phyloP scores from a whole-genome alignment of 208 protist genomes.

The Leishmania arabica region DNA sequence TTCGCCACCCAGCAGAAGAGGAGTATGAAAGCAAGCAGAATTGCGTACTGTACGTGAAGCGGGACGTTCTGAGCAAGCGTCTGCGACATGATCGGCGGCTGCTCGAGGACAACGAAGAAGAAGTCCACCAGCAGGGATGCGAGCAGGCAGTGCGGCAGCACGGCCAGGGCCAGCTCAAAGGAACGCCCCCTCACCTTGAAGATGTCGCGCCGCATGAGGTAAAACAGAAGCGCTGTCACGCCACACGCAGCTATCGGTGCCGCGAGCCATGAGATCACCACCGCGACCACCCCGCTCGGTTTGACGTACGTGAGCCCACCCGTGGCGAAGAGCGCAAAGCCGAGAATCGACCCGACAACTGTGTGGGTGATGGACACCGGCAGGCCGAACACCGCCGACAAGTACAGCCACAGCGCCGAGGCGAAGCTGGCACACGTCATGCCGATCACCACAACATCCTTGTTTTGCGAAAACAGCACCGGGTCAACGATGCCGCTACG shows the following conservation, averaged over 20 bases:
- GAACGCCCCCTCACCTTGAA: conserved; percentile 63
- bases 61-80: conserved; percentile 56
- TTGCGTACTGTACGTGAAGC: conserved; percentile 43
- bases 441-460: conserved; percentile 70
- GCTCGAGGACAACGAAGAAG: conserved; percentile 76
- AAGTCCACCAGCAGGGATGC: conserved; percentile 71
- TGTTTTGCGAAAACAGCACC: conserved; percentile 63
- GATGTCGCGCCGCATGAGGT: conserved; percentile 57
- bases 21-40: conserved; percentile 49
- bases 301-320: conserved; percentile 59
- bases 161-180: conserved; percentile 54
- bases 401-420: conserved; percentile 75
- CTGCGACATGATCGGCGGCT: conserved; percentile 69
- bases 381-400: conserved; percentile 79
- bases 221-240: conserved; percentile 70
- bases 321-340: conserved; percentile 67
- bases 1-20: conserved; percentile 38
- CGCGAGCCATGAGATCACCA: conserved; percentile 76
- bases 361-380: conserved; percentile 88
- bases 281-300: conserved; percentile 51
- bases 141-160: conserved; percentile 74
- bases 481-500: conserved; percentile 75
- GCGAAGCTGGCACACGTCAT: conserved; percentile 79
- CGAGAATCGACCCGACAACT: conserved; percentile 77
- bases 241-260: conserved; percentile 59